phyloP scores from a whole-genome alignment of 169 alveolate genomes.

The Condylostoma magnum region DNA sequence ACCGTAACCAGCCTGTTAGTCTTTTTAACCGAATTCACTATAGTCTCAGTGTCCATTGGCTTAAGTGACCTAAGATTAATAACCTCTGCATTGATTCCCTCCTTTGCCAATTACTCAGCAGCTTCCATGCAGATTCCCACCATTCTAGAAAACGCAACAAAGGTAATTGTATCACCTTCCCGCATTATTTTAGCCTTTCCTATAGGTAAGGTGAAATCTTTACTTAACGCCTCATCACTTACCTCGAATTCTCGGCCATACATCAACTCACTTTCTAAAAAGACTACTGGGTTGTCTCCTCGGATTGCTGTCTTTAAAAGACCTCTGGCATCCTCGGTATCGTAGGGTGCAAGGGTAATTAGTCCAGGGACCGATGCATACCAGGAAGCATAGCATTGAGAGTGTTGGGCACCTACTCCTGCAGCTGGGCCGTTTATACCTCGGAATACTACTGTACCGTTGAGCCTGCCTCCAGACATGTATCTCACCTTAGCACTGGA shows the following conservation, averaged over 20 bases:
- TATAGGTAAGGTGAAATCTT: slow-evolving; percentile 80
- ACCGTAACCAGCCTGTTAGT: slow-evolving; percentile 87
- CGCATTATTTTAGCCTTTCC: slow-evolving; percentile 87
- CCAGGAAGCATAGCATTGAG: slow-evolving; percentile 90
- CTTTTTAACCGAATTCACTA: slow-evolving; percentile 78
- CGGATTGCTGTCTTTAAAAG: slow-evolving; percentile 87
- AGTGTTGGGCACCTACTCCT: slow-evolving; percentile 92
- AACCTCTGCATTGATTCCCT: slow-evolving; percentile 86
- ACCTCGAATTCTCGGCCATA: slow-evolving; percentile 80
- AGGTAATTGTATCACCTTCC: slow-evolving; percentile 84
- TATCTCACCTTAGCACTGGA: slow-evolving; percentile 87
- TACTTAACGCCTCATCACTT: slow-evolving; percentile 68
- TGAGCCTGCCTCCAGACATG: slow-evolving; percentile 82
- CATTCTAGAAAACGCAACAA: slow-evolving; percentile 82
- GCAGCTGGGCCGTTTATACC: slow-evolving; percentile 94
- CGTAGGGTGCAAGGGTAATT: slow-evolving; percentile 85
- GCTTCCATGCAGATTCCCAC: slow-evolving; percentile 85
- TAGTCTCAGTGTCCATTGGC: slow-evolving; percentile 87
- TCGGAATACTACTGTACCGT: slow-evolving; percentile 87
- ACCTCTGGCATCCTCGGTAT: slow-evolving; percentile 89
- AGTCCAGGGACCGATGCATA: slow-evolving; percentile 86
- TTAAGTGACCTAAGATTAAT: slow-evolving; percentile 84
- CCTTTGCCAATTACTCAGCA: slow-evolving; percentile 71
- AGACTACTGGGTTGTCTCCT: slow-evolving; percentile 88
- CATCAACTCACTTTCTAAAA: slow-evolving; percentile 89